Evolutionary conservation across 306 rosid species (phyloP).

Genomic region (Hippophae rhamnoides): DNA sequence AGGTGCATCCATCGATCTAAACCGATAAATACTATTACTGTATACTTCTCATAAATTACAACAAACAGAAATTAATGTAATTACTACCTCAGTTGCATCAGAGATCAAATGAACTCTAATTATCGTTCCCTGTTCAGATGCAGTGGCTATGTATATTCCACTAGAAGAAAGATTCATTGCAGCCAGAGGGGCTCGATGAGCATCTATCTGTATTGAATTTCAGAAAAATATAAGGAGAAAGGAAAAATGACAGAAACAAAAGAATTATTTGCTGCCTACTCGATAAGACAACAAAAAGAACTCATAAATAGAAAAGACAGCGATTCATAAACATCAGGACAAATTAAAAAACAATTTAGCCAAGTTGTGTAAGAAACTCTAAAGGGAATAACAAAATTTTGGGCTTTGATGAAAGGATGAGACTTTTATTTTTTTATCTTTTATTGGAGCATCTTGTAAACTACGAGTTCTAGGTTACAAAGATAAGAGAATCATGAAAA

Average conservation of each 20-base stretch:
- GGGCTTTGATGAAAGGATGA: too few relatives aligned
- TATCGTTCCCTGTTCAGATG: constrained; percentile 95
- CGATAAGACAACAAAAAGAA: neutral
- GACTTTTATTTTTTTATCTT: too few relatives aligned
- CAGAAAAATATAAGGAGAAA: constrained; percentile 13
- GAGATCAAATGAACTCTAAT: constrained; percentile 81
- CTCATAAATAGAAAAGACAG: neutral
- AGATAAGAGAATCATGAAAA: too few relatives aligned
- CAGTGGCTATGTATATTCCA: constrained; percentile 87
- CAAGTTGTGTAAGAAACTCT: too few relatives aligned
- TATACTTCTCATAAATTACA: constrained; percentile 1
- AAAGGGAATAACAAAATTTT: too few relatives aligned
- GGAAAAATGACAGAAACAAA: constrained; percentile 3
- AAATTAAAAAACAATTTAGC: neutral
- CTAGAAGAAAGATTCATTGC: constrained; percentile 78
- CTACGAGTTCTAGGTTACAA: too few relatives aligned
- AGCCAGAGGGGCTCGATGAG: constrained; percentile 75
- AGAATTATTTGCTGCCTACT: neutral
- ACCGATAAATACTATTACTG: neutral
- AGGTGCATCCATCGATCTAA: too few relatives aligned
- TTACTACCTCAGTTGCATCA: constrained; percentile 82
- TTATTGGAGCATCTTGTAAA: too few relatives aligned
- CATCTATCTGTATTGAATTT: constrained; percentile 62
- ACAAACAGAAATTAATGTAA: constrained; percentile 3
- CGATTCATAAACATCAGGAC: neutral